Conservation (phyloP, 192 early-diverging fungal species). For the Coemansia sp. region DNA sequence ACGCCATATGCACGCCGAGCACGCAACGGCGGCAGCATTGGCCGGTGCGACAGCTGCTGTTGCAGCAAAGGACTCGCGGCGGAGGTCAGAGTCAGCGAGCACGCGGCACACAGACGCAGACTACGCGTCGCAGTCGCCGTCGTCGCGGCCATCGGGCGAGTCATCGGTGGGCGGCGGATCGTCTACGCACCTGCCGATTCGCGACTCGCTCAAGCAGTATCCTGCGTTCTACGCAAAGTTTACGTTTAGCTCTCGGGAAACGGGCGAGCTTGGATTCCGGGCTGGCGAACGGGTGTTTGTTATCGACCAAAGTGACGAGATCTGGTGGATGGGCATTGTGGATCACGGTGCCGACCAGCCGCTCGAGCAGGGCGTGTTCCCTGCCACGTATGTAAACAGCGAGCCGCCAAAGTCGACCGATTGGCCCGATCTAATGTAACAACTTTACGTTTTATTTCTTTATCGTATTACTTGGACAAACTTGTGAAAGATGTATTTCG, state of each 20-base stretch:
- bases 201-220: conserved; percentile 55
- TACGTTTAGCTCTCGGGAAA: conserved; percentile 70
- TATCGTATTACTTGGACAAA: not conserved
- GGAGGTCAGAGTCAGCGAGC: conserved; percentile 44
- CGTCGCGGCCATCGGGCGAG: conserved; percentile 48
- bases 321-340: conserved; percentile 82
- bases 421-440: conserved; percentile 52
- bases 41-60: conserved; percentile 22
- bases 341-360: conserved; percentile 60
- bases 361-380: conserved; percentile 71
- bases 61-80: conserved; percentile 14
- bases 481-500: not conserved
- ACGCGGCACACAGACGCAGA: conserved; percentile 35
- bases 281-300: conserved; percentile 72
- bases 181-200: conserved; percentile 46
- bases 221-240: conserved; percentile 71
- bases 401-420: conserved; percentile 49
- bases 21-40: conserved; percentile 36
- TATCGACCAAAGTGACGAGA: conserved; percentile 72
- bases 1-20: conserved; percentile 34
- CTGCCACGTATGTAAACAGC: conserved; percentile 69
- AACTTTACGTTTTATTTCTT: conserved; percentile 2
- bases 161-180: conserved; percentile 35
- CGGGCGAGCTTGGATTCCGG: conserved; percentile 70
- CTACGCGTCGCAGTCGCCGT: conserved; percentile 29